Evolutionary conservation across 257 asterid genomes (phyloP), one percentile per base, ranked within the genome.

Genomic region (Gardenia jasminoides): DNA sequence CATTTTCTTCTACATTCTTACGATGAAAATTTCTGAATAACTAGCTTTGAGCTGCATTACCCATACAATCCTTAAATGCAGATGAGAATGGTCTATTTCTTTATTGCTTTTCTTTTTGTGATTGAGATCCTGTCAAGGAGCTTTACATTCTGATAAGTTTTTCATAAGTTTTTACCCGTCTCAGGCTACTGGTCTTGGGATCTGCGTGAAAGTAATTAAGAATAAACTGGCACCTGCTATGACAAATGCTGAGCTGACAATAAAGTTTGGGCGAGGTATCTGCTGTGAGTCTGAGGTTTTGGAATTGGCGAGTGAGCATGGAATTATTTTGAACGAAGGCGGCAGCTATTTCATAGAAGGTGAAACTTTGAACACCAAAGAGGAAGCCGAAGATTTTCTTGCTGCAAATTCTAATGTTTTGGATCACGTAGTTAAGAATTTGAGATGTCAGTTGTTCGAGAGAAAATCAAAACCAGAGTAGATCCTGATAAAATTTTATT

Each of bases 231-330:
- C 98, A 28, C 98, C 94, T 70, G 84, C 93, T 30, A 88, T 87
- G 89, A 82, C 88, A 69, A 90, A 91, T 80, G 95, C 99, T 26
- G 95, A 93, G 61, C 71, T 96, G 76, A 86, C 84, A 48, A 85
- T 96, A 77, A 77, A 80, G 47, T 96, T 91, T 26, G 99, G 98
- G 50, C 79, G 88, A 83, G 98, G 99, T 81, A 82, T 96, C 70
- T 79, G 81, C 78, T 76, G 89, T 28, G 91, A 80, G 61, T 69
- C 88, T 48, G 99, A 96, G 86, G 87, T 92, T 77, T 88, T 96
- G 88, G 97, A 93, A 75, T 82, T 96, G 90, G 99, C 92, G 64
- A 90, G 96, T 81, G 97, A 92, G 79, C 92, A 89, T 82, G 98
- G 97, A 72, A 86, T 90, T 75, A 81, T 96, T 59, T 88, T 83